Evolutionary conservation across 2,329 filamentous ascomycete species (phyloP), one percentile per base, ranked within the genome.

Genomic region (Tolypocladium cylindrosporum): DNA sequence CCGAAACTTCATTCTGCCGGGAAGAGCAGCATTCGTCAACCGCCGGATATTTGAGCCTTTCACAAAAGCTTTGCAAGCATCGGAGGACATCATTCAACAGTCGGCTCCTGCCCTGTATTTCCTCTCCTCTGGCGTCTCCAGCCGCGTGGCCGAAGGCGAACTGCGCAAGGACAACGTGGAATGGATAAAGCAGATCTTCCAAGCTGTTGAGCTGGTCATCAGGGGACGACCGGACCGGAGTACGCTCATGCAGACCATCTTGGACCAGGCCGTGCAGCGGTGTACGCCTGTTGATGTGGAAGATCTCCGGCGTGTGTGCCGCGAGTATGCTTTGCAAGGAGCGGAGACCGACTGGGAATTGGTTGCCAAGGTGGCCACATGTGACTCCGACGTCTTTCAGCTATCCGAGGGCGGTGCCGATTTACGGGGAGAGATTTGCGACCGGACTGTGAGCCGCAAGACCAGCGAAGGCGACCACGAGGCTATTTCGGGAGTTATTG

Each of bases 1-100:
- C 51, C 74, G 74, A 39, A 80, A 76, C 62, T 69, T 85, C 57
- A 75, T 83, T 52, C 72, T 81, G 2, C 81, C 81, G 0, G 77
- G 78, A 1, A 75, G 78, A 58, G 73, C 77, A 1, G 68, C 71
- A 1, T 84, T 79, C 58, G 61, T 79, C 19, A 75, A 73, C 57
- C 72, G 71, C 27, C 71, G 71, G 43, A 73, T 73, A 34, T 67
- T 78, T 45, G 74, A 75, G 31, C 64, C 75, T 6, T 64, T 82
- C 24, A 67, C 71, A 14, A 67, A 68, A 31, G 74, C 77, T 1
- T 69, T 81, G 2, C 68, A 73, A 3, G 68, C 75, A 27, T 71
- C 75, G 2, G 65, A 68, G 3, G 65, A 63, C 10, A 70, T 70
- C 1, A 62, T 75, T 7, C 64, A 72, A 0, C 61, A 72, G 8